phyloP scores from a whole-genome alignment of 345 rosid species.

The Alliaria petiolata region DNA sequence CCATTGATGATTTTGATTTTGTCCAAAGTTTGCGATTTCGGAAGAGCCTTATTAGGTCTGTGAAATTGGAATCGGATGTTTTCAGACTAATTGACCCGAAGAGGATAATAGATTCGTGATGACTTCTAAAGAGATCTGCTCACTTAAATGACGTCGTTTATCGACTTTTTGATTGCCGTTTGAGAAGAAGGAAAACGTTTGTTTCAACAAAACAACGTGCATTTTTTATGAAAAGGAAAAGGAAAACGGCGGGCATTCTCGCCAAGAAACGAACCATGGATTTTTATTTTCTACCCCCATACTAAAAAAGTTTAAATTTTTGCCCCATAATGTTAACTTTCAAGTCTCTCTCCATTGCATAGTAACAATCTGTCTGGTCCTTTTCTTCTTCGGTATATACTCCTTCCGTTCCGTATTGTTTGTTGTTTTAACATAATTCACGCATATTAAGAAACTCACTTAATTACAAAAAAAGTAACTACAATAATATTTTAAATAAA shows the following conservation, averaged over 20 bases:
- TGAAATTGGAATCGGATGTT: background rate
- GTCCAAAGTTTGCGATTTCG: background rate
- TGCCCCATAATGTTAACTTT: background rate
- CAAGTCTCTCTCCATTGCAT: background rate
- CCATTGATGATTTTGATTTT: constrained; percentile 40
- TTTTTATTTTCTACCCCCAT: background rate
- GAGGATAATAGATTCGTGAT: background rate
- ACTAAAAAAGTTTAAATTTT: background rate
- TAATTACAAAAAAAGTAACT: no score
- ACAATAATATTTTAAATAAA: no score
- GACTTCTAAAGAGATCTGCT: background rate
- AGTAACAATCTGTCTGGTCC: background rate
- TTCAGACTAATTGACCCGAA: background rate
- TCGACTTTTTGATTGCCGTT: background rate
- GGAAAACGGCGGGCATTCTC: background rate
- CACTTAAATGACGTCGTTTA: background rate
- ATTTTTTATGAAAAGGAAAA: background rate
- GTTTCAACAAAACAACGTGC: constrained; percentile 5
- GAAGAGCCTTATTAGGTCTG: constrained; percentile 10
- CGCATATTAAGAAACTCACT: no score
- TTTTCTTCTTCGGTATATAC: no score
- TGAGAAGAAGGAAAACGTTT: background rate
- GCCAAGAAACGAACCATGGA: background rate
- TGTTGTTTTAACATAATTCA: no score
- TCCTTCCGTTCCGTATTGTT: no score